Percentiles rank a stretch among this genome's conserved stretches.
phyloP scores from a whole-genome alignment of 2,329 filamentous ascomycete species.

The Graphilbum ipis-grandicollis region DNA sequence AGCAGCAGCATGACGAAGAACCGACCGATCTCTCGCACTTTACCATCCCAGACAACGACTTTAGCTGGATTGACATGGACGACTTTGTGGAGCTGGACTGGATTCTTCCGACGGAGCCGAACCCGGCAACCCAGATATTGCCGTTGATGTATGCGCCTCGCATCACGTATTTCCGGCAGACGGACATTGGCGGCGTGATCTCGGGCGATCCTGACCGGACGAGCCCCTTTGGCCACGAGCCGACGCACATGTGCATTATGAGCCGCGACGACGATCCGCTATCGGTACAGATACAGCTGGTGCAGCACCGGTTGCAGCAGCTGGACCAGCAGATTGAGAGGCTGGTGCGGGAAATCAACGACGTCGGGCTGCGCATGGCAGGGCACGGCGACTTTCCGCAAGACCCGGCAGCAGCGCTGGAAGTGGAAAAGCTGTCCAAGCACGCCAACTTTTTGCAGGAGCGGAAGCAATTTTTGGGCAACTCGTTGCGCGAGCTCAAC shows the following conservation, averaged over 20 bases:
- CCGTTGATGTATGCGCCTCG: conserved; percentile 86
- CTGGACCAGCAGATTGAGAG: conserved; percentile 61
- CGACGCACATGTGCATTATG: conserved; percentile 92
- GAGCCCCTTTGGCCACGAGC: conserved; percentile 83
- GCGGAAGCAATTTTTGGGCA: conserved; percentile 40
- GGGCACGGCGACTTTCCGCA: conserved; percentile 18
- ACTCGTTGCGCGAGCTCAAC: conserved; percentile 34
- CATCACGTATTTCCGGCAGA: conserved; percentile 94
- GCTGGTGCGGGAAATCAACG: conserved; percentile 41
- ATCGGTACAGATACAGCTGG: conserved; percentile 70
- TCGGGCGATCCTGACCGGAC: conserved; percentile 65
- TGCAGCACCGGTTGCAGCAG: conserved; percentile 62
- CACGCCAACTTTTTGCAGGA: conserved; percentile 39
- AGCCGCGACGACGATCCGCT: conserved; percentile 77
- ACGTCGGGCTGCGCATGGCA: not conserved
- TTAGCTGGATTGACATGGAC: conserved; percentile 98
- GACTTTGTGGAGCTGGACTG: conserved; percentile 97
- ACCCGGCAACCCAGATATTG: conserved; percentile 85
- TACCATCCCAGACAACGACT: conserved; percentile 86
- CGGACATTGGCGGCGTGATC: conserved; percentile 70
- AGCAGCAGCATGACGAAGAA: conserved; percentile 34
- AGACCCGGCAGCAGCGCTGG: conserved; percentile 22
- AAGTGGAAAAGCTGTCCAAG: conserved; percentile 41
- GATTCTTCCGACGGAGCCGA: conserved; percentile 78
- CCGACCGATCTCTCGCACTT: conserved; percentile 69